phyloP scores from a whole-genome alignment of 2,329 filamentous ascomycete species.

The Alternaria viburni region DNA sequence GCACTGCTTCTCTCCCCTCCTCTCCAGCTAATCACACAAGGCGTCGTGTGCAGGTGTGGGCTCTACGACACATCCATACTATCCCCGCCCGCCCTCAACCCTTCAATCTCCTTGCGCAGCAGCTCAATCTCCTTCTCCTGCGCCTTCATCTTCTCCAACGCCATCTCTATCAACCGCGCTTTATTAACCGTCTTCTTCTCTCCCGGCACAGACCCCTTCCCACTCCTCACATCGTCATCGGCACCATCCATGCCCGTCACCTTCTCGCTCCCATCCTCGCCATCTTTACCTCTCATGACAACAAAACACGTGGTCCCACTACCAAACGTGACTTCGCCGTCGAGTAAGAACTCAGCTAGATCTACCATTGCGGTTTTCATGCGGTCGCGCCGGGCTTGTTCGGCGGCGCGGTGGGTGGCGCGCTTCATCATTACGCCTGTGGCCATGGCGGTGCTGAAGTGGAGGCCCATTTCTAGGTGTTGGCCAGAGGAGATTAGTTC shows the following conservation, averaged over 20 bases:
- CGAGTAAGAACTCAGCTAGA: conserved; percentile 35
- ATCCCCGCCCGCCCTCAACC: conserved; percentile 20
- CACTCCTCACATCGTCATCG: conserved; percentile 2
- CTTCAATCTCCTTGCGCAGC: conserved; percentile 33
- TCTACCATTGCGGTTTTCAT: conserved; percentile 44
- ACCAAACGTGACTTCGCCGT: conserved; percentile 41
- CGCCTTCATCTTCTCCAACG: conserved; percentile 38
- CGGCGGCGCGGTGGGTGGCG: conserved; percentile 38
- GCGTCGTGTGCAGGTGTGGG: neutral
- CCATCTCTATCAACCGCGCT: conserved; percentile 39
- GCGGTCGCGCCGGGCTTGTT: conserved; percentile 40
- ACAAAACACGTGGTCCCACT: conserved; percentile 41
- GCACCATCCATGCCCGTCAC: neutral
- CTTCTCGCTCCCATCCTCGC: neutral
- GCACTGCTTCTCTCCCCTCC: neutral
- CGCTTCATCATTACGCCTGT: conserved; percentile 44
- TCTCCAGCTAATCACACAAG: neutral
- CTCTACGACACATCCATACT: conserved; percentile 32
- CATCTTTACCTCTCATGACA: conserved; percentile 29
- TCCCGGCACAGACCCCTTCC: conserved; percentile 13
- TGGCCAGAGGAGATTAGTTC: conserved; percentile 38
- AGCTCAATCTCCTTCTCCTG: conserved; percentile 38
- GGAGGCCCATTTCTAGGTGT: conserved; percentile 40
- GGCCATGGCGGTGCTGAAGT: conserved; percentile 42
- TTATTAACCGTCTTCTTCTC: conserved; percentile 42